Evolutionary conservation across 148 eudicot genomes (phyloP).

Genomic region (Camellia sinensis): DNA sequence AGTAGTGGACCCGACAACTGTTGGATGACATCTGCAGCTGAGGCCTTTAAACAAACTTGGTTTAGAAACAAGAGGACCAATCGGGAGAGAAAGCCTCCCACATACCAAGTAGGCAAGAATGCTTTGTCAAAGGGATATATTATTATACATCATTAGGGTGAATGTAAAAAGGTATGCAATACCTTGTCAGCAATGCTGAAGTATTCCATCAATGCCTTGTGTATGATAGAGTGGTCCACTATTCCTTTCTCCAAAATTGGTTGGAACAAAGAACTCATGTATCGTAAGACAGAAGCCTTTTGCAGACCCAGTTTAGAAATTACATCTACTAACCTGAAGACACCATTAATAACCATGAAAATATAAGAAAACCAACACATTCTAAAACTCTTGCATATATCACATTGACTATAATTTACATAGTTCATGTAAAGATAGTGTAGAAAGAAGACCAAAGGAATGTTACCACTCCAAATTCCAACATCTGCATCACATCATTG

Average conservation of each 20-base stretch:
- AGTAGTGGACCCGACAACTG: conserved; percentile 69
- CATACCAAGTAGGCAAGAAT: not conserved
- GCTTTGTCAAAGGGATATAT: not conserved
- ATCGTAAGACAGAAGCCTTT: conserved; percentile 66
- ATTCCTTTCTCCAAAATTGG: conserved; percentile 95
- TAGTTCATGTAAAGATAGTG: not conserved
- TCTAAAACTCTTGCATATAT: not conserved
- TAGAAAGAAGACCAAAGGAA: not conserved
- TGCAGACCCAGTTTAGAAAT: conserved; percentile 69
- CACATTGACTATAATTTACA: not conserved
- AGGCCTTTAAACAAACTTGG: conserved; percentile 45
- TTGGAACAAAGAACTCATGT: conserved; percentile 71
- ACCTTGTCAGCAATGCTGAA: conserved; percentile 88
- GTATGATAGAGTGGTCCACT: conserved; percentile 88
- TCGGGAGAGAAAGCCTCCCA: not conserved
- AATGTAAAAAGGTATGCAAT: not conserved
- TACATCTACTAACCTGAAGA: conserved; percentile 75
- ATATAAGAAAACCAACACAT: not conserved
- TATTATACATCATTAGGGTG: too few species aligned
- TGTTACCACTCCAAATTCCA: not conserved
- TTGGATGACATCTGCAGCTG: conserved; percentile 75
- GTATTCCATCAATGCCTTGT: conserved; percentile 76
- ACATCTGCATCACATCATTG: not conserved
- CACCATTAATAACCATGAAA: not conserved
- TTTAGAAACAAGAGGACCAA: conserved; percentile 21